Conservation (phyloP, 768 basidiomycete species). For the Agaricus subrufescens region DNA sequence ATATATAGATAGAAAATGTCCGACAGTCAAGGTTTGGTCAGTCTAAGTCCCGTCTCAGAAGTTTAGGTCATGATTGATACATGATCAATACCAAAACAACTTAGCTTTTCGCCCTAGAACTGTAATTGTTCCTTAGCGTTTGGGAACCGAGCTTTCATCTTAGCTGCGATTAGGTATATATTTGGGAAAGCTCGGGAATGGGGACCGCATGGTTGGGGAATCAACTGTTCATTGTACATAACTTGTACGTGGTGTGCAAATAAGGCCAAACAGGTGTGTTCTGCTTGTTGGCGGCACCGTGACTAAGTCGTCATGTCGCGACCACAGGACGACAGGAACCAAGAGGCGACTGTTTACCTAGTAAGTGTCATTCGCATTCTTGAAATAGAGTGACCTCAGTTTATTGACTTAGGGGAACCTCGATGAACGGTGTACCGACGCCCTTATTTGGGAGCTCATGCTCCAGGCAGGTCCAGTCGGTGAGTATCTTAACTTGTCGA, state of each 20-base stretch:
- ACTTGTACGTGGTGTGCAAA: not conserved
- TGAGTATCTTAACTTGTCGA: slow-evolving; percentile 33
- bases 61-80: too few relatives aligned
- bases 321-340: slow-evolving; percentile 85
- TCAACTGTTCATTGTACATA: too few relatives aligned
- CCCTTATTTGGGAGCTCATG: slow-evolving; percentile 98
- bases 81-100: too few relatives aligned
- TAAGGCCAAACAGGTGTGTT: not conserved
- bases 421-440: slow-evolving; percentile 92
- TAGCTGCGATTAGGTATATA: too few relatives aligned
- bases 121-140: too few relatives aligned
- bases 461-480: slow-evolving; percentile 98
- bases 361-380: slow-evolving; percentile 29
- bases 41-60: too few relatives aligned
- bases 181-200: too few relatives aligned
- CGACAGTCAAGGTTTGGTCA: too few relatives aligned
- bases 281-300: not conserved
- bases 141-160: too few relatives aligned
- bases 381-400: not conserved
- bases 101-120: too few relatives aligned
- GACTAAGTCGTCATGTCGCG: slow-evolving; percentile 42
- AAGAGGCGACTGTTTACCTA: slow-evolving; percentile 87
- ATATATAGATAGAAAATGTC: too few relatives aligned
- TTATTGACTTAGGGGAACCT: slow-evolving; percentile 73
- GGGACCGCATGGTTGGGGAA: too few relatives aligned